Conservation (phyloP, 2,329 filamentous ascomycete species). For the Epicoccum sorghinum region DNA sequence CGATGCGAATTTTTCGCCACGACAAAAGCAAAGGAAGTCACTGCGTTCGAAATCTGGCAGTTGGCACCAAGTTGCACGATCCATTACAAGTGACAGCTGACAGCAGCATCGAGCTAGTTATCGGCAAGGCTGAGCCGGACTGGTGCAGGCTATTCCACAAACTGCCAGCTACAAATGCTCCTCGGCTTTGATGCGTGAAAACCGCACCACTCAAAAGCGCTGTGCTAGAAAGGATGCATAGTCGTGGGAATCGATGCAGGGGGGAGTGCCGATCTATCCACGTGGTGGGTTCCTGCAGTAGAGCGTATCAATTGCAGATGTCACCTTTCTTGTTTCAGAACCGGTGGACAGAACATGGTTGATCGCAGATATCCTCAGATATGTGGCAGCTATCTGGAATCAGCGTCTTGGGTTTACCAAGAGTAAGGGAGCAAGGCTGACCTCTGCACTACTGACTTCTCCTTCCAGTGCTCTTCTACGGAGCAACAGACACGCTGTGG, state of each 20-base stretch:
- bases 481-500: neutral
- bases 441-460: neutral
- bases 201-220: neutral
- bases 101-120: neutral
- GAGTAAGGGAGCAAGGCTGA: neutral
- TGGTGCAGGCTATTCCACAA: neutral
- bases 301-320: neutral
- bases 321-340: neutral
- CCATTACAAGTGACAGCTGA: no score
- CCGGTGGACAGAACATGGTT: neutral
- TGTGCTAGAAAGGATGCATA: neutral
- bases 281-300: constrained; percentile 10
- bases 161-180: neutral
- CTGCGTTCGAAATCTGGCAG: neutral
- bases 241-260: neutral
- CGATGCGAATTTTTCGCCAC: no score
- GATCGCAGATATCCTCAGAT: neutral
- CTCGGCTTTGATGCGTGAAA: neutral
- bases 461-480: neutral
- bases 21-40: neutral
- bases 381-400: neutral
- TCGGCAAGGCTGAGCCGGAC: neutral
- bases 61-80: neutral
- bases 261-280: neutral
- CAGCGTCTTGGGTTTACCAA: neutral